A percentile compares a stretch with the other conserved stretches of the same genome.
Conservation (phyloP, 2,329 filamentous ascomycete genomes). For the Mycosphaerelloides madeirae region DNA sequence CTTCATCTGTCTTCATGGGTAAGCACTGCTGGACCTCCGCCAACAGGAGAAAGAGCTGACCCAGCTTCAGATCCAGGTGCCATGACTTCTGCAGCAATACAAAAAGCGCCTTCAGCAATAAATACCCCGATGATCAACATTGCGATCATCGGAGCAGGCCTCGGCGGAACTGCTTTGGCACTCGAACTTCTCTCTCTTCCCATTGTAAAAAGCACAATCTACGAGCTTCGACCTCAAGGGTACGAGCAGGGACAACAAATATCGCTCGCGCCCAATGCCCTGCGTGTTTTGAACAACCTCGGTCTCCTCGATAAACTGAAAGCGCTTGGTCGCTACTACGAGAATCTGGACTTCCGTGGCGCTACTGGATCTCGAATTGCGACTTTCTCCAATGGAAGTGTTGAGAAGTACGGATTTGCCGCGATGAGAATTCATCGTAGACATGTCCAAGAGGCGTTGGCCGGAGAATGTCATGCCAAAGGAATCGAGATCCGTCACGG, state of each 20-base stretch:
- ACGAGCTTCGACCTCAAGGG: not conserved
- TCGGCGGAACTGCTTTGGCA: not conserved
- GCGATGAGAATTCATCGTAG: not conserved
- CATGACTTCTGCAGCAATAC: no score
- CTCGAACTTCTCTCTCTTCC: not conserved
- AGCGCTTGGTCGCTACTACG: not conserved
- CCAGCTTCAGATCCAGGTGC: no score
- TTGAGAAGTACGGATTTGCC: not conserved
- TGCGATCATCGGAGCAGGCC: not conserved
- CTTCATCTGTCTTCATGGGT: no score
- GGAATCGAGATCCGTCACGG: no score
- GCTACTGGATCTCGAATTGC: not conserved
- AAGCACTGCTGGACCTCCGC: no score
- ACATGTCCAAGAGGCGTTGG: not conserved
- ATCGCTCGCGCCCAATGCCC: not conserved
- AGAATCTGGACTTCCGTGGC: not conserved
- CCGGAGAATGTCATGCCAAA: not conserved
- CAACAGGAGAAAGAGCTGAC: no score
- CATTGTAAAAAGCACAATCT: not conserved
- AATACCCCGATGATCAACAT: not conserved
- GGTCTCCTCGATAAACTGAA: not conserved
- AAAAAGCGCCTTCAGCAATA: no score
- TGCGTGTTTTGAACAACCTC: not conserved
- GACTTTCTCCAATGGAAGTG: not conserved
- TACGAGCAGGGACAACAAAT: not conserved